Evolutionary conservation across 768 basidiomycete genomes (phyloP).

Genomic region (Hydnum rufescens): DNA sequence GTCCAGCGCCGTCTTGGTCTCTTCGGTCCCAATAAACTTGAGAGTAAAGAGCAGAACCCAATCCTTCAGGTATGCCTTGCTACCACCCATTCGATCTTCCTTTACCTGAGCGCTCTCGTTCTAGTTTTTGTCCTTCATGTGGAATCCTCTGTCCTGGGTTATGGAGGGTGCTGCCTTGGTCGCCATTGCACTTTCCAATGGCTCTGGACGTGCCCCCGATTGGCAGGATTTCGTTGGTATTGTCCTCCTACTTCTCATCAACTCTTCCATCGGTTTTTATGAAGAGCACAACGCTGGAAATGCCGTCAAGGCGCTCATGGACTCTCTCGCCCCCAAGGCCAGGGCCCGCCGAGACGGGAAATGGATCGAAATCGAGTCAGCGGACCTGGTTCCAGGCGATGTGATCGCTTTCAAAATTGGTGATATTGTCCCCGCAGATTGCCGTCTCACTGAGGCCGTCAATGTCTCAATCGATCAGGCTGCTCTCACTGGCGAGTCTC

Average conservation of each 20-base stretch:
- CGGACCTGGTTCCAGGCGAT: constrained; percentile 84
- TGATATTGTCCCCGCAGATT: constrained; percentile 95
- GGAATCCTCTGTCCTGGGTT: constrained; percentile 99
- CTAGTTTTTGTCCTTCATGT: constrained; percentile 92
- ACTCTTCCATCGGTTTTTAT: constrained; percentile 95
- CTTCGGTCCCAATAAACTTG: constrained; percentile 92
- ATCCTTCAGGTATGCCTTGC: constrained; percentile 50
- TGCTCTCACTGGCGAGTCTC: constrained; percentile 91
- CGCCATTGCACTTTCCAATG: constrained; percentile 91
- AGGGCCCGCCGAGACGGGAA: constrained; percentile 69
- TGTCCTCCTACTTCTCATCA: constrained; percentile 74
- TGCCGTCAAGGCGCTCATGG: constrained; percentile 98
- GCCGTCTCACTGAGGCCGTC: constrained; percentile 89
- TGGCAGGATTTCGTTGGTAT: constrained; percentile 99
- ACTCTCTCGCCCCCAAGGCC: constrained; percentile 95
- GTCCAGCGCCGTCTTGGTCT: constrained; percentile 68
- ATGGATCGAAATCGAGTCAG: constrained; percentile 83
- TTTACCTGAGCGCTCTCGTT: background rate
- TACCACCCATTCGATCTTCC: background rate
- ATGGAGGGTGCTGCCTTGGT: constrained; percentile 95
- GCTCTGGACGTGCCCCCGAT: constrained; percentile 67
- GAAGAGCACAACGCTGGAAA: constrained; percentile 95
- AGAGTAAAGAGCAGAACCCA: constrained; percentile 75
- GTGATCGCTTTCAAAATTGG: constrained; percentile 98
- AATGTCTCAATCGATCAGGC: constrained; percentile 98